phyloP scores from a whole-genome alignment of 768 basidiomycete species.

The Amanita subjunquillea region DNA sequence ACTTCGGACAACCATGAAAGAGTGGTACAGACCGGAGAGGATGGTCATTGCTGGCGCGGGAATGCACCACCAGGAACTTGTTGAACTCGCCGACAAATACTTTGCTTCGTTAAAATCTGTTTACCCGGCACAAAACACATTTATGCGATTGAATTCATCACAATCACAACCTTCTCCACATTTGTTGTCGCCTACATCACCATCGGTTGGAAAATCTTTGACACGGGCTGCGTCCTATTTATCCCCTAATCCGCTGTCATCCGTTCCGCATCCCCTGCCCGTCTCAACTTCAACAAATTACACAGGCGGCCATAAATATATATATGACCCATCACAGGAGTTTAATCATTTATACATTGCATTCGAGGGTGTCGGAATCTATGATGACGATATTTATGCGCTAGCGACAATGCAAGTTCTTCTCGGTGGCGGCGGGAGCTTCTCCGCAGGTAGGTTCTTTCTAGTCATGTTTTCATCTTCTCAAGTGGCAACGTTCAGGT shows the following conservation, averaged over 20 bases:
- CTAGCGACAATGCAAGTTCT: conserved; percentile 92
- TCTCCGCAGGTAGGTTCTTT: conserved; percentile 66
- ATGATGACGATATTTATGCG: conserved; percentile 87
- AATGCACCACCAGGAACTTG: conserved; percentile 81
- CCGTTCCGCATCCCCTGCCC: conserved; percentile 12
- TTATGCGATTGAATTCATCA: conserved; percentile 20
- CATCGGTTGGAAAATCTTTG: conserved; percentile 53
- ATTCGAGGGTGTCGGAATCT: conserved; percentile 85
- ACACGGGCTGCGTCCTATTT: conserved; percentile 75
- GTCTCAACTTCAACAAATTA: conserved; percentile 46
- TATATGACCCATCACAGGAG: conserved; percentile 50
- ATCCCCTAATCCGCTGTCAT: conserved; percentile 31
- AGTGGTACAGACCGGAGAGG: conserved; percentile 88
- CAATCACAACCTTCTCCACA: conserved; percentile 33
- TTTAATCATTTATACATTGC: conserved; percentile 91
- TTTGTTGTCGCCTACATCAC: conserved; percentile 43
- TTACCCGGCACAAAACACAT: conserved; percentile 14
- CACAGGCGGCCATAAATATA: conserved; percentile 75
- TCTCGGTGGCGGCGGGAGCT: conserved; percentile 91
- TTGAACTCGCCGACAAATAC: conserved; percentile 75
- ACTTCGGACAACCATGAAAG: conserved; percentile 53
- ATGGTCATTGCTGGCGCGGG: conserved; percentile 96
- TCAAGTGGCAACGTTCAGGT: conserved; percentile 29
- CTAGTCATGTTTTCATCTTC: neutral
- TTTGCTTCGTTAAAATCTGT: conserved; percentile 60